phyloP scores from a whole-genome alignment of 2,329 filamentous ascomycete genomes.

The Helotiales sp. region DNA sequence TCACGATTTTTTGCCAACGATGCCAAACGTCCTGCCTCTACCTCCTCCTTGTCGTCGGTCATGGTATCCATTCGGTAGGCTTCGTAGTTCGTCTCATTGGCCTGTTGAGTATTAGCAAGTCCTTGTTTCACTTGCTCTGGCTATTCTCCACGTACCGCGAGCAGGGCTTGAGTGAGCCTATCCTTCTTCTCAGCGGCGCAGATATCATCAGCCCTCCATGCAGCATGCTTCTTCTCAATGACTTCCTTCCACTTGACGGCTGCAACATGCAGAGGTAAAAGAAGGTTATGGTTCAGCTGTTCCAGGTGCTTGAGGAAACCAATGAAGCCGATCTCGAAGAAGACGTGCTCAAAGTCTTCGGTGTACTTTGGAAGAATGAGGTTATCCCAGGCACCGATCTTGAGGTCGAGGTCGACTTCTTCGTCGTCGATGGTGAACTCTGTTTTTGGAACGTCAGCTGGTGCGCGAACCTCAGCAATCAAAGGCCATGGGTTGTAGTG shows the following conservation, averaged over 20 bases:
- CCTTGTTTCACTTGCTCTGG: background rate
- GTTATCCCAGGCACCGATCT: background rate
- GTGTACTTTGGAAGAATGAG: background rate
- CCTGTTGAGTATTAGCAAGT: background rate
- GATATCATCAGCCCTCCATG: background rate
- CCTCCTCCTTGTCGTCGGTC: background rate
- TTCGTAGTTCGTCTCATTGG: background rate
- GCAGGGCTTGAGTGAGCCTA: background rate
- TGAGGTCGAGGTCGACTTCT: background rate
- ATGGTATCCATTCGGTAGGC: background rate
- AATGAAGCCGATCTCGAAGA: background rate
- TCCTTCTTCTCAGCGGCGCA: background rate
- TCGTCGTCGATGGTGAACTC: background rate
- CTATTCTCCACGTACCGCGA: background rate
- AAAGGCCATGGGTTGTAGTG: background rate
- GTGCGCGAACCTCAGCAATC: background rate
- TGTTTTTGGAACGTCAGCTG: background rate
- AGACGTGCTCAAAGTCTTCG: background rate
- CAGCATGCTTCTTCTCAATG: background rate
- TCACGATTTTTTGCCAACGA: no score
- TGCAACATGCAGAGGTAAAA: background rate
- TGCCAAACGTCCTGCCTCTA: background rate
- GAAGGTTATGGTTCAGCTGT: background rate
- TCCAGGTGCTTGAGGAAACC: background rate
- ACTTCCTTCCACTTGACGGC: background rate